Percentiles rank a stretch among this genome's conserved stretches.
Conservation (phyloP, 2,329 filamentous ascomycete genomes). For the Leptographium galeiforme region DNA sequence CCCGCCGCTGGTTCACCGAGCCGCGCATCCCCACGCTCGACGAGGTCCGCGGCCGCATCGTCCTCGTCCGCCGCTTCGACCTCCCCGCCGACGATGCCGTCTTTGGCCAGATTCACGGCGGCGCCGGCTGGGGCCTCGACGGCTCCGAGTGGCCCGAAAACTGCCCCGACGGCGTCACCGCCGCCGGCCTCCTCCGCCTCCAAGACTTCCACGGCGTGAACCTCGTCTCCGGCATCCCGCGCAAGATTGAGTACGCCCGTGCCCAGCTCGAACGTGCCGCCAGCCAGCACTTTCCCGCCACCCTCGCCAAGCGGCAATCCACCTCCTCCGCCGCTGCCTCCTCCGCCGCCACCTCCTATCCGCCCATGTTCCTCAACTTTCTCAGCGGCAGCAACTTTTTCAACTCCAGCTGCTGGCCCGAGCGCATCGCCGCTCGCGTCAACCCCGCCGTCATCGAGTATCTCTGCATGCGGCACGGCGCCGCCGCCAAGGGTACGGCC, state of each 20-base stretch:
- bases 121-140: slow-evolving; percentile 44
- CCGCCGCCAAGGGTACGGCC: slow-evolving; percentile 33
- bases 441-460: slow-evolving; percentile 64
- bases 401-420: slow-evolving; percentile 83
- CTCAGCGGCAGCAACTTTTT: slow-evolving; percentile 88
- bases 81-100: slow-evolving; percentile 23
- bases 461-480: slow-evolving; percentile 43
- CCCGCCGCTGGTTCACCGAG: slow-evolving; percentile 60
- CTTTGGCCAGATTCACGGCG: slow-evolving; percentile 35
- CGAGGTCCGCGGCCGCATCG: slow-evolving; percentile 66
- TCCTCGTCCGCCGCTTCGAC: slow-evolving; percentile 70
- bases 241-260: slow-evolving; percentile 63
- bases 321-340: neutral
- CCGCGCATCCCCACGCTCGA: slow-evolving; percentile 66
- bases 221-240: slow-evolving; percentile 59
- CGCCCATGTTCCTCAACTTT: slow-evolving; percentile 70
- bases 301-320: neutral
- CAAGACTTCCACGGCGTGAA: slow-evolving; percentile 92
- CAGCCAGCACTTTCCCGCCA: slow-evolving; percentile 19
- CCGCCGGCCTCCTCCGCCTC: slow-evolving; percentile 63
- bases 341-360: slow-evolving; percentile 29
- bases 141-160: slow-evolving; percentile 74
- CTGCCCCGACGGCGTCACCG: slow-evolving; percentile 57
- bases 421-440: slow-evolving; percentile 73
- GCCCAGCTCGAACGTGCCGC: slow-evolving; percentile 66